These are phyloP conservation scores for Cladosporium cucumerinum DNA, from an alignment of 2,329 filamentous ascomycete species.

Conservation along the genomic window DNA sequence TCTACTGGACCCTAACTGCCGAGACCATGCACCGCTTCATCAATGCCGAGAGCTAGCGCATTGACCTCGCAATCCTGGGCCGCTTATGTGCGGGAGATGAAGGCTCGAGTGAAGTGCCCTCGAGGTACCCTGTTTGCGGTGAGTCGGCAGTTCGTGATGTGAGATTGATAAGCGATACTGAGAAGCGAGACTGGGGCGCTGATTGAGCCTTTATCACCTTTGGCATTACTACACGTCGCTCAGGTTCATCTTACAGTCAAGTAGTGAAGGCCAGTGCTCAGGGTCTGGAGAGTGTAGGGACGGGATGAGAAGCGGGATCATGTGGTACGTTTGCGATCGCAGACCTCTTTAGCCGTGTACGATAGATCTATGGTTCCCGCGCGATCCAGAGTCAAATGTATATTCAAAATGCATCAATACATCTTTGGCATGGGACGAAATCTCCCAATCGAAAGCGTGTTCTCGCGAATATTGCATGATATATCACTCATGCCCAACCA, in stretches of 20 bases:
- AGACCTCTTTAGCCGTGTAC: not conserved
- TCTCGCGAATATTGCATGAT: not conserved
- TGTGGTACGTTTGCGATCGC: not conserved
- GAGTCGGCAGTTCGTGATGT: not conserved
- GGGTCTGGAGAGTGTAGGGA: not conserved
- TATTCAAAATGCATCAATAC: not conserved
- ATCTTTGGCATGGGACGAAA: not conserved
- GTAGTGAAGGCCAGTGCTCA: not conserved
- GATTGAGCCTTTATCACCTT: too few species aligned
- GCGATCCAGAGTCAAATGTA: not conserved
- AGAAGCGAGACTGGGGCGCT: too few species aligned
- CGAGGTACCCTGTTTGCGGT: not conserved
- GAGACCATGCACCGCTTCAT: not conserved
- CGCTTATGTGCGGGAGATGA: not conserved
- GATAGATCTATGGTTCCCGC: not conserved
- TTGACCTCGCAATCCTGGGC: not conserved
- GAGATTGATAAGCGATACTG: not conserved
- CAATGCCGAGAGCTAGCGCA: not conserved
- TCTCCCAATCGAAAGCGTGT: not conserved
- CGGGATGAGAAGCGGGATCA: not conserved
- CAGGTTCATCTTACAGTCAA: not conserved
- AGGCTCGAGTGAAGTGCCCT: not conserved
- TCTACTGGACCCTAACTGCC: not conserved
- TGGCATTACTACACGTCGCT: not conserved
- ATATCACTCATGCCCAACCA: not conserved